phyloP scores from a whole-genome alignment of 805 yeast species.

The Pichia nakasei region DNA sequence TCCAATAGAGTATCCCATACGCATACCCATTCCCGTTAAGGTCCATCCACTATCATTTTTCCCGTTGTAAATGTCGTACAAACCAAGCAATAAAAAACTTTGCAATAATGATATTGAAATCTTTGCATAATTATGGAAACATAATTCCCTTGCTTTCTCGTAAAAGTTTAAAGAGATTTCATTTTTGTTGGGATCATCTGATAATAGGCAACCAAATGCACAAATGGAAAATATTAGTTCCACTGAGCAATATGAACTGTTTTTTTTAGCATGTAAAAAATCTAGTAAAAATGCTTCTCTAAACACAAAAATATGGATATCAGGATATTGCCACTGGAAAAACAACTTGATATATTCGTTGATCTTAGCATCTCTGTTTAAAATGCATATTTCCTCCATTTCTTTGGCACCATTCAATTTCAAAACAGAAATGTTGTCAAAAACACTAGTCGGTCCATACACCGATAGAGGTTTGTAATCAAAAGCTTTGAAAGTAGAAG shows the following conservation, averaged over 20 bases:
- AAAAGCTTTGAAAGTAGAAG: background rate
- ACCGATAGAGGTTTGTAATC: background rate
- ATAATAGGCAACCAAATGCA: conserved; percentile 47
- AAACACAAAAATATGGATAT: conserved; percentile 49
- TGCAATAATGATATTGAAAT: conserved; percentile 49
- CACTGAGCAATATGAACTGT: conserved; percentile 41
- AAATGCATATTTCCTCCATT: conserved; percentile 14
- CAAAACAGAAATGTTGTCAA: conserved; percentile 1
- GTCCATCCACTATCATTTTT: conserved; percentile 54
- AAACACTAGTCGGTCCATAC: conserved; percentile 3
- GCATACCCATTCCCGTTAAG: conserved; percentile 50
- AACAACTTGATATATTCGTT: conserved; percentile 23
- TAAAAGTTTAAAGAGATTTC: conserved; percentile 32
- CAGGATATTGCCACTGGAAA: conserved; percentile 58
- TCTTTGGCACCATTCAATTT: background rate
- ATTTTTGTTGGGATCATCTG: conserved; percentile 24
- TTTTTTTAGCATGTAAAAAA: conserved; percentile 43
- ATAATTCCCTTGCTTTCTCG: conserved; percentile 35
- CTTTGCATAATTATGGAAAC: conserved; percentile 35
- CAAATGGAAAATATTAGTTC: conserved; percentile 48
- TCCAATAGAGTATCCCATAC: conserved; percentile 60
- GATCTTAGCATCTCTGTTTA: conserved; percentile 25
- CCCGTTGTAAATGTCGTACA: conserved; percentile 56
- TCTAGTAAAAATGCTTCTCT: conserved; percentile 54
- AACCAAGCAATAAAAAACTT: conserved; percentile 47